Evolutionary conservation across 768 basidiomycete species (phyloP), one percentile per base, ranked within the genome.

Genomic region (Pleurotus salmoneostramineus): DNA sequence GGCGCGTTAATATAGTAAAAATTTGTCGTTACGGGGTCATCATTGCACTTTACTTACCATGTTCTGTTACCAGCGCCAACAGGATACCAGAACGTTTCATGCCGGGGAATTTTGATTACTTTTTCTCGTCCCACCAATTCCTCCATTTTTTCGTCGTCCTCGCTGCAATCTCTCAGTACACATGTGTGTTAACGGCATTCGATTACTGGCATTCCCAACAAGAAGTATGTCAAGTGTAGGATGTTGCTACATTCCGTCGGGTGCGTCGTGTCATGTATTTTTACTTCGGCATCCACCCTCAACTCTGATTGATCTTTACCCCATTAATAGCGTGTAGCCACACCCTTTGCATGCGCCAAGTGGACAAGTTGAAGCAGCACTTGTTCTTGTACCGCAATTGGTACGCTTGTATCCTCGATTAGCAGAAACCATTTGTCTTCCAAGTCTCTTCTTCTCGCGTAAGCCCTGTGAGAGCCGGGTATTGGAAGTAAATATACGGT

Each of bases 101-200:
- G 5, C 91, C 91, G 4, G 92, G 93, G 37, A 81, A 71, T 61
- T 94, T 94, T 71, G 93, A 95, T 72, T 79, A 81, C 65, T 81
- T 91, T 64, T 80, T 86, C 56, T 81, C 89, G 0, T 93, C 89
- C 15, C 94, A 96, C 74, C 91, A 95, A 71, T 89, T 96, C 64
- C 95, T 97, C 71, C 95, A 95, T 67, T 69, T 86, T 60, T 85
- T 82, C 64, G 93, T 95, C 37, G 76, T 93, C 56, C 70, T 85
- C 27, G 91, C 88, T 7, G 89, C 87, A 36, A 69, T 87, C 62
- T 74, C 83, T 7, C 89, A 91, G 63, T 91, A 87, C 71, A 69
- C 71, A 36, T 71, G 76, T 62, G 76, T 90, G 58, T 63, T 85
- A 59, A 78, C 77, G 21, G 79, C 79, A 44, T 79, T 90, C 65